Evolutionary conservation across 139 green algal genomes (phyloP).

Genomic region (Zygnema cylindricum): DNA sequence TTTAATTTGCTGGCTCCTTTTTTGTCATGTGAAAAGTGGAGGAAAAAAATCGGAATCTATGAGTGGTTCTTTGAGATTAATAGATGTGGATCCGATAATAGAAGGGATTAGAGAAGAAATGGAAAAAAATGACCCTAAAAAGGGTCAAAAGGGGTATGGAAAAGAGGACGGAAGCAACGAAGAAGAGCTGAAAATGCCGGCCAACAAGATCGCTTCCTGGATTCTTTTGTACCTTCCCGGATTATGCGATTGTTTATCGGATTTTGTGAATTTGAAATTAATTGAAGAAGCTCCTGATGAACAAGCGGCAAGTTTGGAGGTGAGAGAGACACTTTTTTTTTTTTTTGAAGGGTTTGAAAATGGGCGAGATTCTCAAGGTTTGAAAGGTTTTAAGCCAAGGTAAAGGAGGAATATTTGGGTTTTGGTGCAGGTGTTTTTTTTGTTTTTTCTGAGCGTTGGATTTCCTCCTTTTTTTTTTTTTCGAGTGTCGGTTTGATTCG

Average conservation of each 20-base stretch:
- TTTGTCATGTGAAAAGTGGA: not conserved
- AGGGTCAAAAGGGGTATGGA: not conserved
- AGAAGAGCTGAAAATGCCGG: not conserved
- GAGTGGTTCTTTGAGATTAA: not conserved
- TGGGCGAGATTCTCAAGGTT: not conserved
- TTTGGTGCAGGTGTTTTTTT: no score
- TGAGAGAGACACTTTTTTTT: no score
- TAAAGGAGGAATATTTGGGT: not conserved
- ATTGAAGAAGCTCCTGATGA: not conserved
- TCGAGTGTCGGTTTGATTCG: no score
- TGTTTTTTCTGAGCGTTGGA: no score
- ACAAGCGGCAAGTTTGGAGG: not conserved
- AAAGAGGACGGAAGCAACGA: not conserved
- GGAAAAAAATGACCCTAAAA: not conserved
- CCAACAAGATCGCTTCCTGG: not conserved
- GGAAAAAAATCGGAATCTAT: not conserved
- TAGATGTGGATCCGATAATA: slow-evolving; percentile 6
- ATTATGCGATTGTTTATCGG: not conserved
- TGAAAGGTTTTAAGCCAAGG: not conserved
- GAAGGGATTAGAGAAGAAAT: not conserved
- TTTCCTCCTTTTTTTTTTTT: no score
- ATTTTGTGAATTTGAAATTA: not conserved
- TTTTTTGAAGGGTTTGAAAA: not conserved
- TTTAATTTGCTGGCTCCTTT: slow-evolving; percentile 9
- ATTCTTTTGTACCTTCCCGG: not conserved